Evolutionary conservation across 768 basidiomycete species (phyloP).

Genomic region (Mycena indigotica): DNA sequence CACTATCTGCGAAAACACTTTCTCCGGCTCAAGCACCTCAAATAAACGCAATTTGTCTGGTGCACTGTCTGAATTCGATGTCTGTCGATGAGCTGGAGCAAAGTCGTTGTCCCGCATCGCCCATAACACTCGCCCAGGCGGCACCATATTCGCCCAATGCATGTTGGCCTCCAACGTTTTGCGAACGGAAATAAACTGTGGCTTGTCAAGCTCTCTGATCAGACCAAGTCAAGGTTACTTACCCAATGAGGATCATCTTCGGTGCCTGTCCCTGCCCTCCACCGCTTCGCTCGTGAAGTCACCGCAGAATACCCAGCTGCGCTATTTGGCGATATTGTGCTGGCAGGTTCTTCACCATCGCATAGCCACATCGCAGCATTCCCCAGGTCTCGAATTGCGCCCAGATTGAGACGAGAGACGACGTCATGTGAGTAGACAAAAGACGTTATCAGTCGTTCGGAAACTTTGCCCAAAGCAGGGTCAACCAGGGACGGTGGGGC

Average conservation of each 20-base stretch:
- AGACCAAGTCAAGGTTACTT: constrained; percentile 13
- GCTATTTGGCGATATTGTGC: constrained; percentile 41
- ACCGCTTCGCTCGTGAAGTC: constrained; percentile 51
- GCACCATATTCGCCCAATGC: constrained; percentile 70
- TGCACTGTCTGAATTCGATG: constrained; percentile 21
- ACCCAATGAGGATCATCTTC: constrained; percentile 62
- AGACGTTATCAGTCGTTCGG: constrained; percentile 67
- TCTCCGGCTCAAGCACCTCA: constrained; percentile 75
- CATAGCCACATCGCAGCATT: constrained; percentile 81
- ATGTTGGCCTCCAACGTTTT: constrained; percentile 88
- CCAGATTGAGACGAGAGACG: constrained; percentile 76
- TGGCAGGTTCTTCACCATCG: constrained; percentile 55
- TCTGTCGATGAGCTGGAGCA: constrained; percentile 55
- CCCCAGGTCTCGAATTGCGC: constrained; percentile 73
- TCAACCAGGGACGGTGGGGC: constrained; percentile 76
- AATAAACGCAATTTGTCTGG: constrained; percentile 69
- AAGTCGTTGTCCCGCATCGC: constrained; percentile 74
- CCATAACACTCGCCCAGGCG: constrained; percentile 80
- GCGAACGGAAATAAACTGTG: constrained; percentile 74
- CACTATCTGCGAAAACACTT: constrained; percentile 78
- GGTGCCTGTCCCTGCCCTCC: constrained; percentile 59
- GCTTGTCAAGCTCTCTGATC: neutral
- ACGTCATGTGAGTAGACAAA: constrained; percentile 85
- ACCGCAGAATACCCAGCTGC: constrained; percentile 58
- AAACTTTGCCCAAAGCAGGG: constrained; percentile 57